Percentiles rank a stretch among this genome's conserved stretches.
These are phyloP conservation scores for Aspergillus chevalieri DNA, from an alignment of 2,329 filamentous ascomycete genomes.

Conservation along the genomic window DNA sequence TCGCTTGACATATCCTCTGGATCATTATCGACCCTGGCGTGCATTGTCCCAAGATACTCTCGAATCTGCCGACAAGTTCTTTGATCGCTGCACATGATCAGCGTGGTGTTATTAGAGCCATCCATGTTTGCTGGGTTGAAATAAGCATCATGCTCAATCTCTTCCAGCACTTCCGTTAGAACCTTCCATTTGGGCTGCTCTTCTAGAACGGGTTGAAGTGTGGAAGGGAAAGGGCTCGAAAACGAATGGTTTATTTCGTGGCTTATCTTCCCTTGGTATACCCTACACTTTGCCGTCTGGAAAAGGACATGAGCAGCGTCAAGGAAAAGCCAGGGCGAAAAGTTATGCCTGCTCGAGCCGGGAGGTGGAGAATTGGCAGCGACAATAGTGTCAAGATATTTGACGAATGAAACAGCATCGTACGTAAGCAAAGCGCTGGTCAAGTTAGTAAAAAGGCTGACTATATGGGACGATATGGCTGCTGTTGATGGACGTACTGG, in stretches of 20 bases:
- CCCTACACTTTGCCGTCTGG: constrained; percentile 76
- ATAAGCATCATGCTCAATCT: constrained; percentile 87
- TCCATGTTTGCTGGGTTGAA: constrained; percentile 71
- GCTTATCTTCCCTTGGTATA: constrained; percentile 70
- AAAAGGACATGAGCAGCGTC: constrained; percentile 95
- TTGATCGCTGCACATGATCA: constrained; percentile 92
- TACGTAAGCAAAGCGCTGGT: constrained; percentile 64
- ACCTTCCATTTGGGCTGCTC: constrained; percentile 92
- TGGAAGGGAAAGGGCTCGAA: constrained; percentile 49
- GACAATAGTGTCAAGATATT: constrained; percentile 89
- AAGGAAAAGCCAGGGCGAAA: constrained; percentile 93
- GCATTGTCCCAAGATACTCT: constrained; percentile 88
- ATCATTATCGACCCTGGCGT: constrained; percentile 52
- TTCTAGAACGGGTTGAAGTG: constrained; percentile 75
- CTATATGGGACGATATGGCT: not conserved
- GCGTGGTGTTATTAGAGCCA: constrained; percentile 81
- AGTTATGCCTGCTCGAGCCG: constrained; percentile 77
- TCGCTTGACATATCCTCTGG: constrained; percentile 48
- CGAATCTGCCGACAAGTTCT: constrained; percentile 80
- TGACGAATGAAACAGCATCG: constrained; percentile 84
- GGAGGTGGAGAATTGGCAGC: constrained; percentile 83
- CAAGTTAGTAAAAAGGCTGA: constrained; percentile 8
- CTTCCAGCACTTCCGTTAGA: constrained; percentile 81
- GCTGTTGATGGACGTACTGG: constrained; percentile 46
- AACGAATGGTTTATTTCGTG: constrained; percentile 47